Base-by-base conservation (phyloP, 805 yeast genomes). In the Cyberlindnera saturnus region DNA sequence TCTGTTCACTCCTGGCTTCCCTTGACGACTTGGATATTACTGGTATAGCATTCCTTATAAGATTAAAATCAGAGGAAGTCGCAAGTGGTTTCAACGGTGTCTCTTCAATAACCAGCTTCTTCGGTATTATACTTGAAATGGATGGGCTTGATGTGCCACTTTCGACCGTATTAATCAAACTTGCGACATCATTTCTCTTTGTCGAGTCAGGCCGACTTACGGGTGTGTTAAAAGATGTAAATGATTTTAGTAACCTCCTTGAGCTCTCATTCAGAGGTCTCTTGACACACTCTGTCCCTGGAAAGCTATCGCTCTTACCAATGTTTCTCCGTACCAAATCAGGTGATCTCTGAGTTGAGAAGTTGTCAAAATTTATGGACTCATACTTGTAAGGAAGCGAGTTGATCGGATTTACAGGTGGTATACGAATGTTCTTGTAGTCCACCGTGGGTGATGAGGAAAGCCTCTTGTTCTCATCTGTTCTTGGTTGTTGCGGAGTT, bases 361-460 rank as follows among this genome's bases (percentile, higher is more conserved):
- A 44, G 41, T 55, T 53, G 15, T 53, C 60, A 40, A 38, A 53
- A 42, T 46, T 48, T 28, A 57, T 43, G 5, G 48, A 40, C 2
- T 53, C 44, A 35, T 46, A 53, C 36, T 45, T 51, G 6, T 45
- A 48, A 0, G 56, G 49, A 1, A 56, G 31, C 2, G 38, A 23
- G 14, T 34, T 43, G 23, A 49, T 36, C 2, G 59, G 55, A 18
- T 53, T 49, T 26, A 46, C 33, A 3, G 47, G 49, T 3, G 49
- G 41, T 4, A 57, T 49, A 9, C 40, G 39, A 8, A 43, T 33
- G 17, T 23, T 37, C 8, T 45, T 37, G n/a, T 38, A 37, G 32
- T 50, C 52, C 15, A 40, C 39, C 3, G 51, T 20, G 29, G 61
- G 60, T 0, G 61, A 58, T 4, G 60, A 56, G 6, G 60, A 57